Evolutionary conservation across 2,329 filamentous ascomycete genomes (phyloP), one percentile per base, ranked within the genome.

Genomic region (Teratosphaeria nubilosa): DNA sequence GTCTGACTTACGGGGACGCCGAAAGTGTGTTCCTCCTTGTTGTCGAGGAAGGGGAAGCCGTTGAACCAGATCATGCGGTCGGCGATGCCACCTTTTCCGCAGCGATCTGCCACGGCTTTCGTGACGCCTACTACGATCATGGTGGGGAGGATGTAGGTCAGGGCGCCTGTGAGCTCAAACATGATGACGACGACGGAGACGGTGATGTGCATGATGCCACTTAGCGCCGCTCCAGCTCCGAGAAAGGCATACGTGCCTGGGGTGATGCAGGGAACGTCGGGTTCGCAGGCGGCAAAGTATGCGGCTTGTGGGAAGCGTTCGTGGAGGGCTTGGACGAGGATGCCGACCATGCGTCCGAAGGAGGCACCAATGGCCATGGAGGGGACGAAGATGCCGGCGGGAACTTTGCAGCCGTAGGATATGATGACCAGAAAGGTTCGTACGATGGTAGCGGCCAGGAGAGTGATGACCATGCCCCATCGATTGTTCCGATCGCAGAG

Each of bases 61-160:
- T 90, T 97, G 76, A 96, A 96, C 87, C 91, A 96, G 66, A 99
- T 99, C 90, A 96, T 96, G 61, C 91, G 87, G 72, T 99, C 94
- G 24, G 94, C 94, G 59, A 99, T 97, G 53, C 94, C 94, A 31
- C 92, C 94, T 70, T 92, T 95, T n/a, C 91, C 90, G 69, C 95
- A 94, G 13, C 91, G 80, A 64, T 95, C 90, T 61, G 88, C 86
- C 53, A 99, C 89, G 14, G 89, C 89, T 77, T 99, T 99, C 45
- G 92, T 97, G 32, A 96, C 88, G 54, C 94, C 94, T 2, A 97
- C 94, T 0, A 97, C 94, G 66, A 99, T 96, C 94, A 99, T 99
- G 14, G 92, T 97, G 0, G 94, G 94, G 30, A 99, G 77, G 63
- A 99, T 55, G 70, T 97, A 97, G 0, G 91, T 95, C 30, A 99